Base-by-base conservation (phyloP, 208 protist species). In the Jaenimonas drosophilae region DNA sequence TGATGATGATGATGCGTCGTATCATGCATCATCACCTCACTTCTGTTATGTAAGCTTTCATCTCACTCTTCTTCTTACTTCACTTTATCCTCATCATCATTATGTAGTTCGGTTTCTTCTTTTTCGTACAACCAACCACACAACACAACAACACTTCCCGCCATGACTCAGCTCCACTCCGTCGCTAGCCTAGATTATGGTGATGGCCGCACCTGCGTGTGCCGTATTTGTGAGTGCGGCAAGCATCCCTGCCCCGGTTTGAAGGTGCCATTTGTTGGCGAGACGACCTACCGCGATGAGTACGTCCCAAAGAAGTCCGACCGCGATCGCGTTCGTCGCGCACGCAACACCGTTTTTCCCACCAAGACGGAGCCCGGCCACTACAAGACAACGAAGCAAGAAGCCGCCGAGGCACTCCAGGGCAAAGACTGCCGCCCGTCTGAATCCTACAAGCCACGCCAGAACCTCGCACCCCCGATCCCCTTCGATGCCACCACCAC, bases 331-430 rank as follows among this genome's bases (percentile, higher is more conserved):
- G 46, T 59, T 28, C 66, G 69, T 46, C 62, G 51, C 23, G 38
- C 31, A 0, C 73, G 63, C 20, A 62, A 53, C 14, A 54, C 66
- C 5, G 64, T 82, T n/a, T 72, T 83, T 28, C 74, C 75, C 25
- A 76, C 65, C 17, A 88, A 88, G 48, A 79, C 79, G 34, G 78
- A 87, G 49, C 79, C 80, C 16, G 79, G 73, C 24, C 84, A 92
- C 60, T 92, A 85, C 55, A 86, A 87, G 48, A 92, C 84, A 4
- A 92, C 80, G 16, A 87, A 92, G 45, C 79, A 92, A 64, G 76
- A 83, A 56, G 84, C 84, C n/a, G 78, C 74, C 23, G 84, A 88
- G 54, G 54, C 70, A 56, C 70, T 91, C 17, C 42, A 66, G 36
- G 83, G 78, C 21, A 86, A 80, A 55, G 44, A 74, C 48, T 39